Percentiles rank a stretch among this genome's conserved stretches.
These are phyloP conservation scores for Lunularia cruciata DNA, from an alignment of 225 moss, liverwort and hornwort species.

Conservation along the genomic window DNA sequence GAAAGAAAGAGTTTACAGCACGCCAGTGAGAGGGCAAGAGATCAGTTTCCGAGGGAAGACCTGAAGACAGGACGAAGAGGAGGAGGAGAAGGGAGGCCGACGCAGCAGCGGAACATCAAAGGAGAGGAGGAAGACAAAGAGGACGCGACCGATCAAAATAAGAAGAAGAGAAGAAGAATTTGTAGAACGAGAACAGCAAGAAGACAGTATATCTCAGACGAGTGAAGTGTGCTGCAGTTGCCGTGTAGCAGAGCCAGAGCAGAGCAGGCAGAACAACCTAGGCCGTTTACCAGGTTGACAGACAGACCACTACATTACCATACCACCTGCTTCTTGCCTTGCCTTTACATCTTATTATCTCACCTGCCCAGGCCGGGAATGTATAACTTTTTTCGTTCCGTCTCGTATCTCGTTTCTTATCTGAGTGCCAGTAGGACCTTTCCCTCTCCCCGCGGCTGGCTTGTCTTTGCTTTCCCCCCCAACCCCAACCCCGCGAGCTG, in stretches of 20 bases:
- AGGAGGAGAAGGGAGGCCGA: constrained; percentile 11
- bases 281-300: constrained; percentile 9
- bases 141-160: constrained; percentile 16
- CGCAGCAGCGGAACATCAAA: constrained; percentile 10
- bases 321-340: constrained; percentile 1
- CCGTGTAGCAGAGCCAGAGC: no score
- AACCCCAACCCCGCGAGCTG: no score
- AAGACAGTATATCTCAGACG: constrained; percentile 4
- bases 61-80: not conserved
- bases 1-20: not conserved
- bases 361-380: not conserved
- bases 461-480: not conserved
- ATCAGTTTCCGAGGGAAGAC: no score
- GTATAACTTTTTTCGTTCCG: not conserved
- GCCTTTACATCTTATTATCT: not conserved
- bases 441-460: no score
- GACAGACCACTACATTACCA: not conserved
- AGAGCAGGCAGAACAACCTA: constrained; percentile 2
- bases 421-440: no score
- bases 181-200: constrained; percentile 13
- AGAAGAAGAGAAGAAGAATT: not conserved
- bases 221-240: not conserved
- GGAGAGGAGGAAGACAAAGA: constrained; percentile 12
- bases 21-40: no score
- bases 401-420: constrained; percentile 3